A percentile compares a stretch with the other conserved stretches of the same genome.
These are phyloP conservation scores for Diplodia mutila DNA, from an alignment of 2,329 filamentous ascomycete genomes.

Conservation along the genomic window DNA sequence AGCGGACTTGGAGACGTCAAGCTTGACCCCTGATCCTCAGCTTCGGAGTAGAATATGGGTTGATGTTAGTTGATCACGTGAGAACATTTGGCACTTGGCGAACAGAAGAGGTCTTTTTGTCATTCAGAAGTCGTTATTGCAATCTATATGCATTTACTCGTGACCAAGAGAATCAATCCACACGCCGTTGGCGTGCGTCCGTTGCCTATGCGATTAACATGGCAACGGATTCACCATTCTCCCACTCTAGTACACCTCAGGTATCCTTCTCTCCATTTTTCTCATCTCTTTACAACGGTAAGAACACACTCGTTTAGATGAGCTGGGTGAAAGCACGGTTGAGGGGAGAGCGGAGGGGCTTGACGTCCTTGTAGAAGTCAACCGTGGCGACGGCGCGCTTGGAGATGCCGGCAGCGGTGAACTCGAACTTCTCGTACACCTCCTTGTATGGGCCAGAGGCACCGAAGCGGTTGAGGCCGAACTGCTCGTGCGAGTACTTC, in stretches of 20 bases:
- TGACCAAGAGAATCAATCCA: constrained; percentile 4
- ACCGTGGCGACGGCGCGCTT: constrained; percentile 92
- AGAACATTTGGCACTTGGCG: background rate
- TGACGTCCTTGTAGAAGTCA: constrained; percentile 96
- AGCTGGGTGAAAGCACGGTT: constrained; percentile 98
- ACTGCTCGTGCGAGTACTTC: constrained; percentile 99
- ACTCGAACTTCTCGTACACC: constrained; percentile 99
- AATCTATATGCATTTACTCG: constrained; percentile 21
- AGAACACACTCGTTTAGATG: constrained; percentile 62
- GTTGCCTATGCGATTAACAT: constrained; percentile 14
- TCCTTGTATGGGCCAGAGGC: constrained; percentile 97
- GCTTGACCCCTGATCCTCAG: no score
- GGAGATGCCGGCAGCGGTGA: constrained; percentile 93
- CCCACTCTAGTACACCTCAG: background rate
- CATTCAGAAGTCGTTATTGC: constrained; percentile 21
- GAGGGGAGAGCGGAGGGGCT: constrained; percentile 84
- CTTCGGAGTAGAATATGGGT: no score
- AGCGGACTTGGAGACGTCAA: no score
- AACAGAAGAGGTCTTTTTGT: background rate
- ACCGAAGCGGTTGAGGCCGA: constrained; percentile 98
- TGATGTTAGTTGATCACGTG: background rate
- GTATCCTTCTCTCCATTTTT: background rate
- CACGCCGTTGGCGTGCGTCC: background rate
- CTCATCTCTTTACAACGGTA: background rate
- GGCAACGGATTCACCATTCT: background rate